phyloP scores from a whole-genome alignment of 768 basidiomycete genomes.

The Pleurotus ostreatus region DNA sequence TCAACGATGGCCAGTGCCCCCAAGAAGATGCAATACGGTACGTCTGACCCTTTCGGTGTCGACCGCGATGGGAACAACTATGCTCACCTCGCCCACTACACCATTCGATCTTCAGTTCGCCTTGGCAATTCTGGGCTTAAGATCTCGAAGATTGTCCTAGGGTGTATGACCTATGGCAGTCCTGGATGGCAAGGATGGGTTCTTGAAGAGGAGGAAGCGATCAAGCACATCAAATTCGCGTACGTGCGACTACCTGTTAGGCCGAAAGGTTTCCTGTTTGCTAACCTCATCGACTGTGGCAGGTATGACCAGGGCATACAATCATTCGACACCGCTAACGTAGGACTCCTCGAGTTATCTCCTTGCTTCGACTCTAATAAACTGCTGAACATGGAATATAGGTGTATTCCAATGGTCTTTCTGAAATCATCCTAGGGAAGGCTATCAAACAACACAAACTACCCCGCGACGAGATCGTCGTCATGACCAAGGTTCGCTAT shows the following conservation, averaged over 20 bases:
- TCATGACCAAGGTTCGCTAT: constrained; percentile 62
- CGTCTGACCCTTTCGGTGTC: too few species aligned
- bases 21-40: too few species aligned
- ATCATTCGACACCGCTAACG: constrained; percentile 55
- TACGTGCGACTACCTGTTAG: constrained; percentile 14
- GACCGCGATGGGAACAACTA: too few species aligned
- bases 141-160: constrained; percentile 61
- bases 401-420: constrained; percentile 63
- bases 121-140: constrained; percentile 51
- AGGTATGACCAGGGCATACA: constrained; percentile 60
- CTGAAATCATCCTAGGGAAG: constrained; percentile 65
- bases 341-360: constrained; percentile 7
- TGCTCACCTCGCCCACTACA: background rate
- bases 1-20: background rate
- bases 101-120: constrained; percentile 26
- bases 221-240: constrained; percentile 49
- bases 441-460: constrained; percentile 62
- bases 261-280: background rate
- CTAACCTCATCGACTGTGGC: background rate
- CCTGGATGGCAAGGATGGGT: constrained; percentile 47
- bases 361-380: too few species aligned
- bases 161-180: constrained; percentile 53
- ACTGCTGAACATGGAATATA: constrained; percentile 13
- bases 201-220: constrained; percentile 40
- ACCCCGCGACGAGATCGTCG: constrained; percentile 71